Conservation (phyloP, 2,329 filamentous ascomycete species). For the Colletotrichum euphorbiae region DNA sequence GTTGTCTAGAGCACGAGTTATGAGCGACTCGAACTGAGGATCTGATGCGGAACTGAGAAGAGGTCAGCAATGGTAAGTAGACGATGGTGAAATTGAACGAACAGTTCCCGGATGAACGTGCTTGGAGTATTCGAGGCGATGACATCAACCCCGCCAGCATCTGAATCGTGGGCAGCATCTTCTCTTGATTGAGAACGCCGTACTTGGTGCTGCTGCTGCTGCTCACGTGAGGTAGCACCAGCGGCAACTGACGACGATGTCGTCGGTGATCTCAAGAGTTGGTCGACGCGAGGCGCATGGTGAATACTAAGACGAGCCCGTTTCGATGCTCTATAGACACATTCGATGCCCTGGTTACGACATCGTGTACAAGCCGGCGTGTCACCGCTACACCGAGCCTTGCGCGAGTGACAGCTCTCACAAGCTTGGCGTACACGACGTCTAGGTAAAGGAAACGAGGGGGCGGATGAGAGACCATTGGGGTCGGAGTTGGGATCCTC, state of each 20-base stretch:
- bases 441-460: slow-evolving; percentile 53
- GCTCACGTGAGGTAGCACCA: slow-evolving; percentile 15
- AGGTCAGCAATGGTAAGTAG: background rate
- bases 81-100: slow-evolving; percentile 39
- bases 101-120: slow-evolving; percentile 50
- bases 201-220: slow-evolving; percentile 4
- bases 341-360: slow-evolving; percentile 65
- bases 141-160: slow-evolving; percentile 44
- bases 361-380: slow-evolving; percentile 66
- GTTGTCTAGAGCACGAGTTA: slow-evolving; percentile 65
- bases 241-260: slow-evolving; percentile 13
- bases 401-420: slow-evolving; percentile 68
- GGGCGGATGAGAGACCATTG: slow-evolving; percentile 51
- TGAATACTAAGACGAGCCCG: slow-evolving; percentile 44
- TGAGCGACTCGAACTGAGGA: slow-evolving; percentile 61
- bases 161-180: slow-evolving; percentile 31
- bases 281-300: slow-evolving; percentile 22
- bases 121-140: slow-evolving; percentile 50
- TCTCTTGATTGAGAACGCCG: slow-evolving; percentile 34
- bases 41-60: slow-evolving; percentile 49
- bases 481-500: slow-evolving; percentile 59
- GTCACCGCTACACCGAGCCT: slow-evolving; percentile 69
- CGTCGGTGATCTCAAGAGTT: slow-evolving; percentile 23
- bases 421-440: slow-evolving; percentile 68
- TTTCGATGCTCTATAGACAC: slow-evolving; percentile 65